phyloP scores from a whole-genome alignment of 148 eudicot species.

The Camellia sinensis region DNA sequence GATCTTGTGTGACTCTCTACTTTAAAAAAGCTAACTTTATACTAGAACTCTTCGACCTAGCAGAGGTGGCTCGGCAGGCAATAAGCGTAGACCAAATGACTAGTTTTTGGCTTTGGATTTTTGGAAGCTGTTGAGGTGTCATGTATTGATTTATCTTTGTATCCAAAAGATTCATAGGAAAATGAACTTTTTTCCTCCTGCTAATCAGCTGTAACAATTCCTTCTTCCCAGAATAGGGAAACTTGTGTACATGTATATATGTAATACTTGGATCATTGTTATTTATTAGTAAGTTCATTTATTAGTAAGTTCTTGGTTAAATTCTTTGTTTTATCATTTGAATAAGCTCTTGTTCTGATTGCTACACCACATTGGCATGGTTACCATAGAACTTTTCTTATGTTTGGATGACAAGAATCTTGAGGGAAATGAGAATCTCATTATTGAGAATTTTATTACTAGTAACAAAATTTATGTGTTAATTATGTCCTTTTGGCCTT shows the following conservation, averaged over 20 bases:
- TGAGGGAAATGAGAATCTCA: too few species aligned
- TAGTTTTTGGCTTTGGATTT: constrained; percentile 25
- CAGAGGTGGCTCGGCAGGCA: constrained; percentile 20
- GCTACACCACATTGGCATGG: not conserved
- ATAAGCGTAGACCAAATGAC: constrained; percentile 12
- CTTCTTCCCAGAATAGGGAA: constrained; percentile 18
- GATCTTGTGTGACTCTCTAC: constrained; percentile 40
- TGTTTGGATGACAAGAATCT: too few species aligned
- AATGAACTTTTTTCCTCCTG: constrained; percentile 11
- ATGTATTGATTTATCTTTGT: constrained; percentile 14
- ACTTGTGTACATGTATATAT: constrained; percentile 28
- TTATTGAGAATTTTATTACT: too few species aligned
- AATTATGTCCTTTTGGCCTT: too few species aligned
- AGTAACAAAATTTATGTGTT: too few species aligned
- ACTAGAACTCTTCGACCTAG: constrained; percentile 22
- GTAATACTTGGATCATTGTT: constrained; percentile 18
- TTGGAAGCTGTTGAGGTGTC: constrained; percentile 17
- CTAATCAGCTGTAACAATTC: constrained; percentile 23
- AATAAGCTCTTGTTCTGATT: not conserved
- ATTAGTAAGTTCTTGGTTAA: constrained; percentile 16
- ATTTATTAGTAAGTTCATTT: not conserved
- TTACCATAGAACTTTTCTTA: too few species aligned
- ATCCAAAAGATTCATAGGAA: constrained; percentile 13
- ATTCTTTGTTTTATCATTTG: not conserved
- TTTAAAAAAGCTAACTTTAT: constrained; percentile 39